Conservation (phyloP, 306 rosid species). For the Trifolium repens region DNA sequence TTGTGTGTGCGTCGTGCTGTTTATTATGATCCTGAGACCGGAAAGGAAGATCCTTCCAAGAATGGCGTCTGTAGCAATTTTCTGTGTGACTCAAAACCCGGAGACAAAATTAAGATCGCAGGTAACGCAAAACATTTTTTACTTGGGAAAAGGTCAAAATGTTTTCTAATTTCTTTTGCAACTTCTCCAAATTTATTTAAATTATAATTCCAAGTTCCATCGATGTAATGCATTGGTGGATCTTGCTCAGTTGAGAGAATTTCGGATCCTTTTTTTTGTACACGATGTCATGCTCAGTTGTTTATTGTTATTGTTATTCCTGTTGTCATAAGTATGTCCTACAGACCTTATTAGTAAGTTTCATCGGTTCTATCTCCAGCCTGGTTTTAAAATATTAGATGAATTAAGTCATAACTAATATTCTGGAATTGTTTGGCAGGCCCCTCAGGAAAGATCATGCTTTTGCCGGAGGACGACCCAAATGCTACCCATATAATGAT, state of each 20-base stretch:
- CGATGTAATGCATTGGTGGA: background rate
- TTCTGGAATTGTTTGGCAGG: conserved; percentile 57
- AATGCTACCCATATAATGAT: conserved; percentile 98
- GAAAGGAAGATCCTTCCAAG: conserved; percentile 92
- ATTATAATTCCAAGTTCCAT: background rate
- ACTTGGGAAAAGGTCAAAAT: conserved; percentile 14
- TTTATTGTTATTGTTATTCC: conserved; percentile 7
- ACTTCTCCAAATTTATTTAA: conserved; percentile 4
- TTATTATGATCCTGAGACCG: conserved; percentile 88
- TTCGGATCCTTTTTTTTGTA: background rate
- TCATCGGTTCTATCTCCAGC: too few species aligned
- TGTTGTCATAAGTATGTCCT: background rate
- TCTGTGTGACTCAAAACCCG: conserved; percentile 87
- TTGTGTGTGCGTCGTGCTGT: conserved; percentile 97
- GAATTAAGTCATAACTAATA: conserved; percentile 15
- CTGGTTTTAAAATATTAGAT: too few species aligned
- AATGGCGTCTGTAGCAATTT: conserved; percentile 91
- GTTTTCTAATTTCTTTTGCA: conserved; percentile 24
- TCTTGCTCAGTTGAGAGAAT: conserved; percentile 9
- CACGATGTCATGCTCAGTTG: background rate
- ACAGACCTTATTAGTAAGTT: background rate
- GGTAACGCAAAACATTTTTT: conserved; percentile 56
- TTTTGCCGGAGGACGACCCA: conserved; percentile 89
- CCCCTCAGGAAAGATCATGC: conserved; percentile 97
- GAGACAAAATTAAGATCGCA: conserved; percentile 87